phyloP scores from a whole-genome alignment of 805 yeast genomes.

The Saturnispora gosingensis region DNA sequence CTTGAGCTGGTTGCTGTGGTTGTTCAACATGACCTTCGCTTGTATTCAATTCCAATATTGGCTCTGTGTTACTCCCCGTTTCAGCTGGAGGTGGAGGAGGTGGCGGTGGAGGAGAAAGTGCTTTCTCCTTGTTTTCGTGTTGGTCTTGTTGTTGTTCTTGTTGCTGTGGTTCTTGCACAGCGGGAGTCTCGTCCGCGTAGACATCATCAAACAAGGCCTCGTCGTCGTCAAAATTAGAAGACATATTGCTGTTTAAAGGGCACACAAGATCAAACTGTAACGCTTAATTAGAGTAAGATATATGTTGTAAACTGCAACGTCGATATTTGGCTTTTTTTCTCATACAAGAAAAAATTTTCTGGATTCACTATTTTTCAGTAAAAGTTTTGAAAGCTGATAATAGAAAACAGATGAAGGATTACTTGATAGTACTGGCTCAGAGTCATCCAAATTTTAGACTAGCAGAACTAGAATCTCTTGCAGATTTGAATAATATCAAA shows the following conservation, averaged over 20 bases:
- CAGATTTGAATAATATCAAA: constrained; percentile 46
- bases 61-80: not conserved
- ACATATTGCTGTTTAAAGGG: constrained; percentile 1
- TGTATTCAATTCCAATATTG: not conserved
- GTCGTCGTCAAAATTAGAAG: constrained; percentile 71
- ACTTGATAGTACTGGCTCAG: constrained; percentile 79
- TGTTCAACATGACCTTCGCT: constrained; percentile 1
- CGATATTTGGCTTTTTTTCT: not conserved
- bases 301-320: not conserved
- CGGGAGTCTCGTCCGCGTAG: constrained; percentile 34
- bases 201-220: constrained; percentile 92
- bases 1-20: constrained; percentile 6
- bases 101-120: constrained; percentile 2
- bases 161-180: constrained; percentile 10
- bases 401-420: constrained; percentile 39
- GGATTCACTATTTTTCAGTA: not conserved
- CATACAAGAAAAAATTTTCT: not conserved
- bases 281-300: not conserved
- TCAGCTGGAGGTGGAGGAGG: constrained; percentile 5
- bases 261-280: not conserved
- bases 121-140: not conserved
- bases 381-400: not conserved
- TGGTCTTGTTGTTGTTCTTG: constrained; percentile 1
- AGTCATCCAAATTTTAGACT: constrained; percentile 66
- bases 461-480: constrained; percentile 81